A percentile compares a stretch with the other conserved stretches of the same genome.
These are phyloP conservation scores for Xylaria longipes DNA, from an alignment of 495 filamentous ascomycete species.

Conservation along the genomic window DNA sequence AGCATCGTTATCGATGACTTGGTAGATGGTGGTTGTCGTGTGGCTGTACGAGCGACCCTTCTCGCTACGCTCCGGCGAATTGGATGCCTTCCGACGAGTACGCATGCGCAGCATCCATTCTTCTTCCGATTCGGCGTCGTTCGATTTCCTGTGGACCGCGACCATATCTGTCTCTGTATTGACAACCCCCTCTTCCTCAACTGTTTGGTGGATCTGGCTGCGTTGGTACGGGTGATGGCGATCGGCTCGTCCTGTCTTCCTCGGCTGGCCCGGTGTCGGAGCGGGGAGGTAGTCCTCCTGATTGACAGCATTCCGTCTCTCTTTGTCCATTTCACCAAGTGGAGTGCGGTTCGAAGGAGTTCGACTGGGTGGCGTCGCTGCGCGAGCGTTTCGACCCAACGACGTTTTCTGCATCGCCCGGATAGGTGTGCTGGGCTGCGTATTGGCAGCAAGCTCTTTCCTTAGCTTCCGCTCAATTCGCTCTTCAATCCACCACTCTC, in stretches of 20 bases:
- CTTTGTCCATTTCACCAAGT: conserved; percentile 87
- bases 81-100: conserved; percentile 62
- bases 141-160: conserved; percentile 57
- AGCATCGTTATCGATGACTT: conserved; percentile 61
- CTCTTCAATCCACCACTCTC: conserved; percentile 98
- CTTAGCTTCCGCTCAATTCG: conserved; percentile 66
- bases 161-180: conserved; percentile 51
- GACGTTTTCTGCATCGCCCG: conserved; percentile 69
- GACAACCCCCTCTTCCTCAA: conserved; percentile 51
- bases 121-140: conserved; percentile 76
- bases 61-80: conserved; percentile 48
- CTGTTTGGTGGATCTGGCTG: conserved; percentile 42
- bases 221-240: conserved; percentile 62
- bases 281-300: conserved; percentile 88
- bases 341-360: conserved; percentile 76
- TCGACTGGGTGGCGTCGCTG: conserved; percentile 82
- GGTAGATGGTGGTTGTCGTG: conserved; percentile 64
- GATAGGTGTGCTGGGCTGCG: conserved; percentile 72
- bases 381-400: conserved; percentile 61
- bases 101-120: conserved; percentile 77
- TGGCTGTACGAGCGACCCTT: conserved; percentile 57
- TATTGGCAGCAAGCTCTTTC: conserved; percentile 59
- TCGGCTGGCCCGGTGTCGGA: conserved; percentile 93
- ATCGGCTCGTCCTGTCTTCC: conserved; percentile 73
- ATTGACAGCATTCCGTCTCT: conserved; percentile 65